Evolutionary conservation across 2,329 filamentous ascomycete species (phyloP), one percentile per base, ranked within the genome.

Genomic region (Trichoderma breve): DNA sequence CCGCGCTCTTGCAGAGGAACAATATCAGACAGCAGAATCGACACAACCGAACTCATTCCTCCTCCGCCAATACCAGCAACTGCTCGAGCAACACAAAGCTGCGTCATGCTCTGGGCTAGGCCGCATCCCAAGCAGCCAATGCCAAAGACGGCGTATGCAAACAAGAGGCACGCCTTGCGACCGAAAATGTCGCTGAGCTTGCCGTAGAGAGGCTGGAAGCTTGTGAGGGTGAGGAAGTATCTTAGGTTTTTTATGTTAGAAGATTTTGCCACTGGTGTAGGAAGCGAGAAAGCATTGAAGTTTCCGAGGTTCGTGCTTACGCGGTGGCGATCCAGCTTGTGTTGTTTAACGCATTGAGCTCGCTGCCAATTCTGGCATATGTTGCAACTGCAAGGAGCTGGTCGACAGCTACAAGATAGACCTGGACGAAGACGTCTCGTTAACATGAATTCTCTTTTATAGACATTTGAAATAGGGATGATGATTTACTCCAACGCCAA

Each of bases 291-390:
- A 24, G 9, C 6, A 36, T 36, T 36, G 34, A 18, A 32, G 21
- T 6, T 32, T 30, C 0, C 5, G 32, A 30, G 24, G 8, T 24
- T 24, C 21, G 26, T 32, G 53, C 65, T 60, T 47, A 68, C 65
- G 84, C 80, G 2, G 81, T 82, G 32, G 91, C 91, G 72, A 94
- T 91, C 92, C 92, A 94, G 67, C 89, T 91, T 4, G 92, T 93
- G 74, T 88, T 88, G 78, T 92, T 93, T 67, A 95, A 84, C 1
- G 92, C 91, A 66, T 92, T 85, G 32, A 95, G 83, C 74, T 95
- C 93, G 71, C 87, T 93, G 12, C 92, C 92, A 76, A 95, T 95
- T 74, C 87, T 89, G 64, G 91, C 91, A 79, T 94, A 94, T n/a
- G 87, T 90, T n/a, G 90, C 89, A 63, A 95, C 89, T 34, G 93